A percentile compares a stretch with the other conserved stretches of the same genome.
phyloP scores from a whole-genome alignment of 345 rosid species.

The Sonneratia alba region DNA sequence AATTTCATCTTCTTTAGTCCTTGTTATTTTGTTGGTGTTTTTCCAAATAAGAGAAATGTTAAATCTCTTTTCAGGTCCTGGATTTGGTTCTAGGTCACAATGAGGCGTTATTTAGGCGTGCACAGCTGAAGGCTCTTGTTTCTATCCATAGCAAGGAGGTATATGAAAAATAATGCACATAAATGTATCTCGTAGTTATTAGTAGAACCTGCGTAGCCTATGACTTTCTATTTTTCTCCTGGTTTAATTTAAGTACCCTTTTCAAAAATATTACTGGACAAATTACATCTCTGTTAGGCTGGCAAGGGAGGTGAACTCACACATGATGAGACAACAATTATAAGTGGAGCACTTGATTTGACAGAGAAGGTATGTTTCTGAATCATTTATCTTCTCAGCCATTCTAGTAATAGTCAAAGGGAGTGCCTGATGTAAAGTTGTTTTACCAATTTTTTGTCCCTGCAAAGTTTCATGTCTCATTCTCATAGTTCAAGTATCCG shows the following conservation, averaged over 20 bases:
- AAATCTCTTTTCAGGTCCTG: slow-evolving; percentile 39
- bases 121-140: slow-evolving; percentile 94
- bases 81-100: slow-evolving; percentile 85
- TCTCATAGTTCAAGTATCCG: not conserved
- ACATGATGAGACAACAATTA: slow-evolving; percentile 95
- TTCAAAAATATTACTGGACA: not conserved
- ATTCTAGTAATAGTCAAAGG: not conserved
- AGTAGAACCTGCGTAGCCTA: not conserved
- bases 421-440: not conserved
- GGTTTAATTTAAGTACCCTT: not conserved
- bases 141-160: slow-evolving; percentile 95
- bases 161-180: slow-evolving; percentile 2
- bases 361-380: slow-evolving; percentile 62
- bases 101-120: slow-evolving; percentile 81
- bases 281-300: slow-evolving; percentile 40
- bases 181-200: not conserved
- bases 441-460: not conserved
- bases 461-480: too few species aligned
- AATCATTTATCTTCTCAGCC: not conserved
- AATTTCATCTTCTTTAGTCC: not conserved
- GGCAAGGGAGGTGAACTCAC: slow-evolving; percentile 98
- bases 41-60: not conserved
- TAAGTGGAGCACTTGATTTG: slow-evolving; percentile 91
- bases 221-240: not conserved
- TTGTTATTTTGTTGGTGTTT: not conserved